A percentile compares a stretch with the other conserved stretches of the same genome.
Evolutionary conservation across 2,329 filamentous ascomycete genomes (phyloP).

Genomic region (Alternaria burnsii): DNA sequence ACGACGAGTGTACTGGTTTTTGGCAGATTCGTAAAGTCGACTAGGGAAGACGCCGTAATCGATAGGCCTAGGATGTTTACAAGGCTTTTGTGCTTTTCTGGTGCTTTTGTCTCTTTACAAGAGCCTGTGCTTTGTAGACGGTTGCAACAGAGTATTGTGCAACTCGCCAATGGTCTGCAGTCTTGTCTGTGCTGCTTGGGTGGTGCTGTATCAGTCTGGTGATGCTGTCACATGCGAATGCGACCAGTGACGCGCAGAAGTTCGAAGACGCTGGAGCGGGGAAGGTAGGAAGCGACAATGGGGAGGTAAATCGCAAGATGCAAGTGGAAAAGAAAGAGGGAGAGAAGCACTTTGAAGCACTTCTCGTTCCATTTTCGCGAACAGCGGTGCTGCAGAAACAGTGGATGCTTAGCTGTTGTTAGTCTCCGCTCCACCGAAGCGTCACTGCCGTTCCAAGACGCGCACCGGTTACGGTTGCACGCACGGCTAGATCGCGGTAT

Average conservation of each 20-base stretch:
- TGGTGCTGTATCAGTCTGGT: conserved; percentile 20
- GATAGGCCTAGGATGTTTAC: background rate
- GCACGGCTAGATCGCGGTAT: conserved; percentile 14
- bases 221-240: conserved; percentile 43
- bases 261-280: conserved; percentile 18
- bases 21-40: background rate
- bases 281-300: background rate
- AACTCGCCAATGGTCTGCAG: conserved; percentile 1
- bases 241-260: conserved; percentile 24
- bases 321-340: conserved; percentile 13
- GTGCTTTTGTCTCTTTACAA: background rate
- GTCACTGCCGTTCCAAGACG: conserved; percentile 8
- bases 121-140: background rate
- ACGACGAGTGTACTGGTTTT: background rate
- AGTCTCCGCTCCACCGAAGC: conserved; percentile 32
- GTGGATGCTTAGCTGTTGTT: conserved; percentile 25
- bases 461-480: conserved; percentile 20
- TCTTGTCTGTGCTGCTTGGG: conserved; percentile 5
- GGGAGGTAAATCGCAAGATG: background rate
- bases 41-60: background rate
- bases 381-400: conserved; percentile 24
- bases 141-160: background rate
- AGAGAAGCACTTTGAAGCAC: conserved; percentile 1
- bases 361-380: conserved; percentile 27
- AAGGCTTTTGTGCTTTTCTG: conserved; percentile 4